A percentile compares a stretch with the other conserved stretches of the same genome.
Conservation (phyloP, 305 asterid species). For the Solanum chacoense region DNA sequence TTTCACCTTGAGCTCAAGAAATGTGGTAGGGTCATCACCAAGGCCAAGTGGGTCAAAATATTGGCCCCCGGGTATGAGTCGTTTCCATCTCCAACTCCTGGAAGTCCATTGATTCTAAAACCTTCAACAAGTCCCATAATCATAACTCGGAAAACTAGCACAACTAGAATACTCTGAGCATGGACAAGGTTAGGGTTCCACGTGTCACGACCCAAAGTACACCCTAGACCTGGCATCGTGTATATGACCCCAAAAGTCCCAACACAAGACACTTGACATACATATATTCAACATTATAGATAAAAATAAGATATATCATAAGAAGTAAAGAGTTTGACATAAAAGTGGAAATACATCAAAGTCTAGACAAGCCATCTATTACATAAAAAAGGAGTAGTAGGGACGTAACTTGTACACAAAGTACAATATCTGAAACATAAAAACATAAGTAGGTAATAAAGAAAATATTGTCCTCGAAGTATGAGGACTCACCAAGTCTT, state of each 20-base stretch:
- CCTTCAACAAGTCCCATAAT: constrained; percentile 42
- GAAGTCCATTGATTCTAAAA: not conserved
- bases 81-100: constrained; percentile 7
- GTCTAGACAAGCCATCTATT: not conserved
- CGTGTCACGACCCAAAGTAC: not conserved
- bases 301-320: no score
- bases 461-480: not conserved
- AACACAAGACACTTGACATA: not conserved
- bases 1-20: not conserved
- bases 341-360: not conserved
- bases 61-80: constrained; percentile 11
- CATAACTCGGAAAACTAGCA: constrained; percentile 29
- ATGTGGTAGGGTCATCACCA: not conserved
- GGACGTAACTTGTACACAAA: not conserved
- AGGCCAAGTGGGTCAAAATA: constrained; percentile 11
- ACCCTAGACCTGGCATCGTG: not conserved
- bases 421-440: not conserved
- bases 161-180: constrained; percentile 38
- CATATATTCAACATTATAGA: not conserved
- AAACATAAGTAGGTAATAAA: not conserved
- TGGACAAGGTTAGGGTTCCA: constrained; percentile 35
- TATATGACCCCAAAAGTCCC: not conserved
- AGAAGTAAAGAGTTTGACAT: not conserved
- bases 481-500: not conserved
- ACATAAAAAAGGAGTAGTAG: not conserved